phyloP scores from a whole-genome alignment of 1,284 basidiomycete genomes.

The Trametes polyzona region DNA sequence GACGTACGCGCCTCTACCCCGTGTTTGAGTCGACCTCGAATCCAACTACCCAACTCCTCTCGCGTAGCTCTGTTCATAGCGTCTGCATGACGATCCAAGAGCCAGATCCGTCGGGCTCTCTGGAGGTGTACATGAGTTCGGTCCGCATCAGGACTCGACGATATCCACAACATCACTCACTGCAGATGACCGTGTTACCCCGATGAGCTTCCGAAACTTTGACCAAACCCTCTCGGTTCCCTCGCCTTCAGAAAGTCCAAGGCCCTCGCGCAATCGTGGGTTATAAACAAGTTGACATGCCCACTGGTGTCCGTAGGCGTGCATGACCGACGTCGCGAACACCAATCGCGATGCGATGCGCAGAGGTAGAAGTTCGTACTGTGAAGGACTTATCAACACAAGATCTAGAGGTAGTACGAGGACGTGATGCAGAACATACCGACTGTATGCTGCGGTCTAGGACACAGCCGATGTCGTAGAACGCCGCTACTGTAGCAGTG shows the following conservation, averaged over 20 bases:
- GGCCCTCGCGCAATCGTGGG: conserved; percentile 34
- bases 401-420: not conserved
- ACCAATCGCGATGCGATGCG: conserved; percentile 26
- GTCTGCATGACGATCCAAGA: conserved; percentile 10
- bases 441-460: conserved; percentile 36
- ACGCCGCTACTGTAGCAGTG: conserved; percentile 34
- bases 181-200: conserved; percentile 35
- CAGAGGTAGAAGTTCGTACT: conserved; percentile 38
- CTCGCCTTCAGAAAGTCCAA: conserved; percentile 42
- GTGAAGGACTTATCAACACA: not conserved
- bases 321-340: conserved; percentile 44
- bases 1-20: not conserved
- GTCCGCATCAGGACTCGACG: not conserved
- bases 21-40: not conserved
- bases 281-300: conserved; percentile 44
- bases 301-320: conserved; percentile 46
- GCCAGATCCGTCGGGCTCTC: conserved; percentile 11
- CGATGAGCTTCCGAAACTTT: conserved; percentile 34
- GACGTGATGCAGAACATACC: conserved; percentile 31
- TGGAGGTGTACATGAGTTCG: not conserved
- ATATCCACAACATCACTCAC: conserved; percentile 3
- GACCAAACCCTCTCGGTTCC: conserved; percentile 44
- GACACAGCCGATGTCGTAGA: conserved; percentile 47
- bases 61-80: conserved; percentile 11
- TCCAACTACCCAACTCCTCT: conserved; percentile 2